phyloP scores from a whole-genome alignment of 495 filamentous ascomycete genomes.

The Trichoderma orchidacearum region DNA sequence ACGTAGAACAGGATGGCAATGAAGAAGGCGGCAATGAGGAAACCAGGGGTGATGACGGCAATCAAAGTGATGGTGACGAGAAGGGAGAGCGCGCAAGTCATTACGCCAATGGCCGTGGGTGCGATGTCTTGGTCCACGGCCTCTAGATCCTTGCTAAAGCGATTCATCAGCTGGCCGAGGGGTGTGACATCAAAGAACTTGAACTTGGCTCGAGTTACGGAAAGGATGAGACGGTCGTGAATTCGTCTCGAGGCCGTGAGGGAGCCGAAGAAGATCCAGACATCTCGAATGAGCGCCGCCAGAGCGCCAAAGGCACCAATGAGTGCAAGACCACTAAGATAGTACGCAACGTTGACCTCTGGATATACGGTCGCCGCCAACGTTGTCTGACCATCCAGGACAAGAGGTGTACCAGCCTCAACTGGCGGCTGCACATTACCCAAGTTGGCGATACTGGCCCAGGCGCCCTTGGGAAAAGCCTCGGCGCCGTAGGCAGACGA shows the following conservation, averaged over 20 bases:
- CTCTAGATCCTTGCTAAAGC: conserved; percentile 96
- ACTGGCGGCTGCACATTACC: conserved; percentile 10
- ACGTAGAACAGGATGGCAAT: conserved; percentile 73
- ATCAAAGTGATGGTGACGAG: conserved; percentile 88
- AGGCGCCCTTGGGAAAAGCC: conserved; percentile 17
- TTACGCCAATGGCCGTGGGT: conserved; percentile 60
- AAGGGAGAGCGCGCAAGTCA: conserved; percentile 45
- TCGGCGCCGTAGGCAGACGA: background rate
- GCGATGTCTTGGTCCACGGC: conserved; percentile 93
- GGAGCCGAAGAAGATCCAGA: conserved; percentile 83
- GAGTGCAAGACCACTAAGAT: conserved; percentile 67
- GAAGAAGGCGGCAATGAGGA: conserved; percentile 76
- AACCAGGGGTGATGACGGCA: conserved; percentile 79
- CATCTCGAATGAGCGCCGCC: conserved; percentile 67
- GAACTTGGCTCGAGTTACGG: conserved; percentile 80
- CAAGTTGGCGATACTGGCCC: conserved; percentile 19
- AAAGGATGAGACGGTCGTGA: conserved; percentile 63
- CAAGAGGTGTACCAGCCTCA: background rate
- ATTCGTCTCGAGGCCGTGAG: conserved; percentile 77
- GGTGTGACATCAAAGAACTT: conserved; percentile 97
- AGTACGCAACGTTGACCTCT: conserved; percentile 70
- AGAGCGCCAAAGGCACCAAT: conserved; percentile 62
- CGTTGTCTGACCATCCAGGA: background rate
- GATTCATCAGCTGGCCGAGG: conserved; percentile 93
- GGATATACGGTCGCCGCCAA: conserved; percentile 10